Evolutionary conservation across 2,329 filamentous ascomycete species (phyloP), one percentile per base, ranked within the genome.

Genomic region (Dothideomycetes sp.): DNA sequence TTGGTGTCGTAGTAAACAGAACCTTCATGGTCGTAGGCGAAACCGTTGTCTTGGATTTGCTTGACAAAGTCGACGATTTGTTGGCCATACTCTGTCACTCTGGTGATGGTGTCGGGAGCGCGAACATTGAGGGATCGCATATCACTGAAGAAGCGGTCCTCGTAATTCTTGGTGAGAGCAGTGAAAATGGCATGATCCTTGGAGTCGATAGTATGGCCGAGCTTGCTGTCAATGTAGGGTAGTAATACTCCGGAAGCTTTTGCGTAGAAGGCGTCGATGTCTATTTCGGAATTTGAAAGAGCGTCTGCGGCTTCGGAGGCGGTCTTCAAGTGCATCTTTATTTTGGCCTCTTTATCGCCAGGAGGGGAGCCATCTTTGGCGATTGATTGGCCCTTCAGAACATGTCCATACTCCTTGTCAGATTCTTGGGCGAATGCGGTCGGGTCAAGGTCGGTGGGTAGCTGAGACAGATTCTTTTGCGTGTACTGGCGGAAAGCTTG

Each of bases 1-100:
- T 72, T 68, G 47, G 94, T 95, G 52, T 95, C 89, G 47, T 95
- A 96, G 61, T 95, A 95, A 1, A 96, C 86, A 0, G 85, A 94
- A 0, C 87, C 88, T 36, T 59, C 53, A 44, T 59, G 49, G 38
- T 55, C 56, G 54, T 96, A 96, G 2, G 81, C 89, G 50, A 88
- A 95, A 0, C 84, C 82, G 55, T 94, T 94, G 37, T 81, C 66
- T 16, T 93, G 77, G 41, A 94, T 84, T 47, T 74, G 77, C 52
- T 89, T 75, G 0, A 95, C 85, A 47, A 94, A 95, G 8, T 73
- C 67, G 34, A 84, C 85, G 53, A 96, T 95, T 54, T 94, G 79
- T 0, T 80, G 79, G 3, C 89, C 83, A 51, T 91, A 95, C 52
- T 94, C 86, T 1, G 87, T 94, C n/a, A 95, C 89, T 41, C 88